Percentiles rank a stretch among this genome's conserved stretches.
These are phyloP conservation scores for Sclerospora graminicola DNA, from an alignment of 352 stramenopile genomes.

Conservation along the genomic window DNA sequence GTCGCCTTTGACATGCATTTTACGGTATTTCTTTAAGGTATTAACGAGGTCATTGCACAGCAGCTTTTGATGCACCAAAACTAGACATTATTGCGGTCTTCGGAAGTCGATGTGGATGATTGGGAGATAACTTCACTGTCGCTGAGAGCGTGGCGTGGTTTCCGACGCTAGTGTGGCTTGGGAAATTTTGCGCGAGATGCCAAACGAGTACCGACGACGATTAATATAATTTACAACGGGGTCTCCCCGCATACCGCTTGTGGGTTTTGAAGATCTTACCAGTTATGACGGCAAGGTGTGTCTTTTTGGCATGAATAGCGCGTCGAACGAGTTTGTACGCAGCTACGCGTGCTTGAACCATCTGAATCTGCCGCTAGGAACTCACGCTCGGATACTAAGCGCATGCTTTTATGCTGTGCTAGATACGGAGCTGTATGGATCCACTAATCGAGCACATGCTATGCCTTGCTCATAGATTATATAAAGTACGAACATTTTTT, in stretches of 20 bases:
- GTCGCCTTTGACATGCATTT: too few relatives aligned
- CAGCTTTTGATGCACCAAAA: slow-evolving; percentile 90
- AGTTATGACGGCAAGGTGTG: slow-evolving; percentile 73
- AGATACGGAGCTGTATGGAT: slow-evolving; percentile 53
- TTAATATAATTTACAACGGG: slow-evolving; percentile 80
- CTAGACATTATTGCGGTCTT: slow-evolving; percentile 92
- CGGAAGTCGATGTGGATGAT: slow-evolving; percentile 90
- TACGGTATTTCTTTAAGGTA: slow-evolving; percentile 91
- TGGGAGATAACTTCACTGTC: slow-evolving; percentile 83
- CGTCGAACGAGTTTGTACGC: slow-evolving; percentile 35
- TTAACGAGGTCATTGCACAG: slow-evolving; percentile 94
- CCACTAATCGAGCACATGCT: too few relatives aligned
- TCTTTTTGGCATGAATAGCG: slow-evolving; percentile 42
- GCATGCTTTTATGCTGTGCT: slow-evolving; percentile 50
- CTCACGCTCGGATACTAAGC: slow-evolving; percentile 63
- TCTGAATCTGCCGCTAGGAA: slow-evolving; percentile 92
- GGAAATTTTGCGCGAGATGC: slow-evolving; percentile 85
- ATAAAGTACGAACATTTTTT: too few relatives aligned
- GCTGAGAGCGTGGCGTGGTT: slow-evolving; percentile 26
- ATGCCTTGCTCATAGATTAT: too few relatives aligned
- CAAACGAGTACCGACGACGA: slow-evolving; percentile 54
- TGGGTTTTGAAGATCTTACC: slow-evolving; percentile 59
- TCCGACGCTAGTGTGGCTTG: slow-evolving; percentile 35
- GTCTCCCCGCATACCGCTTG: slow-evolving; percentile 64
- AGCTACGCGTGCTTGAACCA: slow-evolving; percentile 76